Conservation (phyloP, 345 rosid genomes). For the Heritiera littoralis region DNA sequence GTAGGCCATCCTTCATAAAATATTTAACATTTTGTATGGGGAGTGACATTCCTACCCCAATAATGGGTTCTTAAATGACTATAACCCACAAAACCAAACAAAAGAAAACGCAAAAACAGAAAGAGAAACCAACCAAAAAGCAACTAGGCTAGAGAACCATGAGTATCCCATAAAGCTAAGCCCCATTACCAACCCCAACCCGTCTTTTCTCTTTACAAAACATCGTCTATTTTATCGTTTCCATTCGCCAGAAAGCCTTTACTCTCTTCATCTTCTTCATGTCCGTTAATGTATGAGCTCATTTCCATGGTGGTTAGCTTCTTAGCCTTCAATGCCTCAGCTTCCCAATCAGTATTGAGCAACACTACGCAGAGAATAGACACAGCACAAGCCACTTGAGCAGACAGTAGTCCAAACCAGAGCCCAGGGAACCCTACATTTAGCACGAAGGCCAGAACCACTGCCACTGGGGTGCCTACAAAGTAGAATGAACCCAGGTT, state of each 20-base stretch:
- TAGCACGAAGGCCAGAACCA: slow-evolving; percentile 77
- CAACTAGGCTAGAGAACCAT: slow-evolving; percentile 15
- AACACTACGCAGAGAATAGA: slow-evolving; percentile 67
- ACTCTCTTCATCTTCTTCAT: slow-evolving; percentile 36
- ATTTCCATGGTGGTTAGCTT: slow-evolving; percentile 51
- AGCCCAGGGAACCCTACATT: slow-evolving; percentile 82
- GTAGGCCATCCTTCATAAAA: not conserved
- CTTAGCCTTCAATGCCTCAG: slow-evolving; percentile 71
- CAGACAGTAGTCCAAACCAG: slow-evolving; percentile 87
- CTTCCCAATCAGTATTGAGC: slow-evolving; percentile 81
- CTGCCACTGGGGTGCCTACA: slow-evolving; percentile 93
- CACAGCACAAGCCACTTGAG: slow-evolving; percentile 80
- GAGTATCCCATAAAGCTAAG: slow-evolving; percentile 22
- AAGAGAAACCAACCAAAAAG: slow-evolving; percentile 12
- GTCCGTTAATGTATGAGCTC: slow-evolving; percentile 24
- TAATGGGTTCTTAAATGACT: not conserved
- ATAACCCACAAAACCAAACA: not conserved
- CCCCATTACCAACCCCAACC: slow-evolving; percentile 12
- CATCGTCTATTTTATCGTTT: slow-evolving; percentile 30
- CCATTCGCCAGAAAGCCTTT: slow-evolving; percentile 42
- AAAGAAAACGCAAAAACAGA: not conserved
- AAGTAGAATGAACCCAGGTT: slow-evolving; percentile 88
- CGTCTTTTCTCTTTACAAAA: slow-evolving; percentile 26
- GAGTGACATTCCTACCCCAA: slow-evolving; percentile 28
- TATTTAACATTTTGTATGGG: slow-evolving; percentile 5